Evolutionary conservation across 805 yeast species (phyloP).

Genomic region (Ogataea methylovora): DNA sequence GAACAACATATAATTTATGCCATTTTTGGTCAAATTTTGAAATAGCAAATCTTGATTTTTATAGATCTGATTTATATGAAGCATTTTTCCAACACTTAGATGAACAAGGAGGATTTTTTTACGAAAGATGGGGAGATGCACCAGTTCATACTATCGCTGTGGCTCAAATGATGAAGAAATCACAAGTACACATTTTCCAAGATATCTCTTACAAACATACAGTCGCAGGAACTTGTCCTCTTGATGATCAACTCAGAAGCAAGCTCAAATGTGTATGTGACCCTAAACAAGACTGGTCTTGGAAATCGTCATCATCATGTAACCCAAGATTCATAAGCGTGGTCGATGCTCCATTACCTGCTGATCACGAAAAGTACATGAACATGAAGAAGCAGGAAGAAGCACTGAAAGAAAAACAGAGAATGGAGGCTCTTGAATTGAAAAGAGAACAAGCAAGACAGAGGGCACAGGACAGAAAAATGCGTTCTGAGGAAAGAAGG

Average conservation of each 20-base stretch:
- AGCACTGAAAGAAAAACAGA: constrained; percentile 4
- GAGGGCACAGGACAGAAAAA: constrained; percentile 14
- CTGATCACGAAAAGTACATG: constrained; percentile 17
- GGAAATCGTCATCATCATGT: constrained; percentile 28
- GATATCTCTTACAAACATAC: constrained; percentile 79
- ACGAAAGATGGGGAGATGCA: constrained; percentile 88
- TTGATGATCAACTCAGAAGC: constrained; percentile 46
- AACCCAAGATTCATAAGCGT: constrained; percentile 18
- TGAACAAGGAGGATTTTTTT: constrained; percentile 67
- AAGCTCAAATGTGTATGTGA: constrained; percentile 66
- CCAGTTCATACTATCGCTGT: constrained; percentile 43
- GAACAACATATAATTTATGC: constrained; percentile 59
- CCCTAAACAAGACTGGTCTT: constrained; percentile 62
- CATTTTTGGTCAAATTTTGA: constrained; percentile 84
- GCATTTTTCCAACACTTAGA: constrained; percentile 59
- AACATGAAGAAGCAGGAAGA: constrained; percentile 6
- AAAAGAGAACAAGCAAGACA: constrained; percentile 10
- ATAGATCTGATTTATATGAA: constrained; percentile 48
- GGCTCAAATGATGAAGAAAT: constrained; percentile 41
- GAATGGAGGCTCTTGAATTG: constrained; percentile 6
- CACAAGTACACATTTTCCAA: constrained; percentile 65
- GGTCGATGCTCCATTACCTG: constrained; percentile 11
- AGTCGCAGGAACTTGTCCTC: constrained; percentile 76
- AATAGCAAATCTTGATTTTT: constrained; percentile 61
- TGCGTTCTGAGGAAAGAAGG: constrained; percentile 16